phyloP scores from a whole-genome alignment of 2,329 filamentous ascomycete species.

The Calcarisporium arbuscula region DNA sequence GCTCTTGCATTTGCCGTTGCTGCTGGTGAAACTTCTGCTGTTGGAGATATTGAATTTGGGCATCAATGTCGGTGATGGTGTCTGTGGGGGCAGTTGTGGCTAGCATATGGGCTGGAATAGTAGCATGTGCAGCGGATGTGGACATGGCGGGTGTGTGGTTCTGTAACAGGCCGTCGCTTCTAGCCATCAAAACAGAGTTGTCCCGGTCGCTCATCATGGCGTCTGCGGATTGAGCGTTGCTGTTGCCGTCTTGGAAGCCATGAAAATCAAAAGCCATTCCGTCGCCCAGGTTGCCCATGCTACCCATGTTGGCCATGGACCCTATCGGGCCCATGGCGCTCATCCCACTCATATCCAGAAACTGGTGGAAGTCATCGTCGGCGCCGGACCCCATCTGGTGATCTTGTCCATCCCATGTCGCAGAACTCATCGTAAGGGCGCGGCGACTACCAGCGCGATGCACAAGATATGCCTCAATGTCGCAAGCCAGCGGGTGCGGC shows the following conservation, averaged over 20 bases:
- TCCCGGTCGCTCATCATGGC: constrained; percentile 29
- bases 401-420: constrained; percentile 51
- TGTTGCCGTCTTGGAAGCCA: constrained; percentile 39
- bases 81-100: constrained; percentile 36
- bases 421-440: constrained; percentile 43
- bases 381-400: constrained; percentile 42
- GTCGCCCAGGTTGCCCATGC: constrained; percentile 48
- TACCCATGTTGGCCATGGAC: too few species aligned
- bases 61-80: constrained; percentile 53
- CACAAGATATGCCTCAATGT: not conserved
- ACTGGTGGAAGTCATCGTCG: constrained; percentile 60
- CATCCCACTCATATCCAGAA: constrained; percentile 55
- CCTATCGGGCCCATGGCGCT: constrained; percentile 40
- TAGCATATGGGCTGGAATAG: constrained; percentile 41
- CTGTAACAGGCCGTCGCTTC: constrained; percentile 30
- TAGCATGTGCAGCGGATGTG: constrained; percentile 35
- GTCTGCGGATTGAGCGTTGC: constrained; percentile 25
- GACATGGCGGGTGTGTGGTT: constrained; percentile 44
- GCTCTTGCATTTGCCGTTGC: constrained; percentile 51
- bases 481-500: not conserved
- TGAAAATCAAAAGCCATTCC: constrained; percentile 55
- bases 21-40: constrained; percentile 58
- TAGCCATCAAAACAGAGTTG: constrained; percentile 22
- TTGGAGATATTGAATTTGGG: constrained; percentile 60
- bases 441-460: constrained; percentile 11